phyloP scores from a whole-genome alignment of 306 rosid species.

The Coriaria nepalensis region DNA sequence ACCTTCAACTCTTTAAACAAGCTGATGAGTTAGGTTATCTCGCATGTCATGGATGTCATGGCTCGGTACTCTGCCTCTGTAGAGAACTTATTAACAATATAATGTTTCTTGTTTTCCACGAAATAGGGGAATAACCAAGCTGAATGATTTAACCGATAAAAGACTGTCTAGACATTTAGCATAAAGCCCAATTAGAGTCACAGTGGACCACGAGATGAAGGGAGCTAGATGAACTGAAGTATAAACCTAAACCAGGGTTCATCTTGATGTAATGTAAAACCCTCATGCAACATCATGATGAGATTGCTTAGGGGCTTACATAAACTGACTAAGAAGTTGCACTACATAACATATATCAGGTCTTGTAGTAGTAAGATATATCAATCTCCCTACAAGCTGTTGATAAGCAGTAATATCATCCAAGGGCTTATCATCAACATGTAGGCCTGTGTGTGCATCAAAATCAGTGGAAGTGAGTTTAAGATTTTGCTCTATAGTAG shows the following conservation, averaged over 20 bases:
- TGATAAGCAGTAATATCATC: neutral
- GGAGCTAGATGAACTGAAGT: neutral
- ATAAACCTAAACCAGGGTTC: neutral
- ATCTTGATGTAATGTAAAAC: slow-evolving; percentile 1
- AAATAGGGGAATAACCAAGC: neutral
- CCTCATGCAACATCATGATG: slow-evolving; percentile 4
- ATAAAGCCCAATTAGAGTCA: neutral
- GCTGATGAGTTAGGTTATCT: neutral
- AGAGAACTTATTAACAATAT: neutral
- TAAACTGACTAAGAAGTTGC: slow-evolving; percentile 3
- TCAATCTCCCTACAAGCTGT: too few relatives aligned
- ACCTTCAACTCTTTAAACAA: neutral
- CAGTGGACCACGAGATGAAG: neutral
- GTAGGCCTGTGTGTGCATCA: too few relatives aligned
- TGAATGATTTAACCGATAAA: neutral
- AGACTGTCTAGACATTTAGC: neutral
- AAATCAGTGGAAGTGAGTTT: too few relatives aligned
- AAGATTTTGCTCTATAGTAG: neutral
- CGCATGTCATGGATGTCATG: neutral
- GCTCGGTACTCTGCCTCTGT: neutral
- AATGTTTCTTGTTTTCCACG: neutral
- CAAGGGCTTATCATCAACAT: neutral
- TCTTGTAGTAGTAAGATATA: neutral
- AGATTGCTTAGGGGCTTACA: neutral
- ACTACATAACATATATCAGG: neutral